Evolutionary conservation across 73 alveolate genomes (phyloP).

Genomic region (Stentor roeselii): DNA sequence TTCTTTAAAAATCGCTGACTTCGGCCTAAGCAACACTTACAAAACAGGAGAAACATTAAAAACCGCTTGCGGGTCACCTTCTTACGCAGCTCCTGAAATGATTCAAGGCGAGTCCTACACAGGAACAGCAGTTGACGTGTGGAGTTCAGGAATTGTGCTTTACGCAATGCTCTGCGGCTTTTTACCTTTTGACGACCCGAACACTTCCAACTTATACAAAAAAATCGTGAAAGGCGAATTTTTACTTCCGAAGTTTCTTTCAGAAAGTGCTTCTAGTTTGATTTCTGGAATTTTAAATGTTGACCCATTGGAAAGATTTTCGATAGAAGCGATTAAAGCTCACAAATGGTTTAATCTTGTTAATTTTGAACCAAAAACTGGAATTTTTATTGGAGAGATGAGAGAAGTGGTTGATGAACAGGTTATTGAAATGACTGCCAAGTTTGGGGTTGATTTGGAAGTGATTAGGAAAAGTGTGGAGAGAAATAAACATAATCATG

Average conservation of each 20-base stretch:
- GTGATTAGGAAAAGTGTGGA: slow-evolving; percentile 50
- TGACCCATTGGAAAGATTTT: slow-evolving; percentile 76
- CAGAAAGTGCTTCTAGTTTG: slow-evolving; percentile 40
- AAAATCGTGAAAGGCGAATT: slow-evolving; percentile 79
- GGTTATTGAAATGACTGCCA: slow-evolving; percentile 43
- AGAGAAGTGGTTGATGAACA: slow-evolving; percentile 55
- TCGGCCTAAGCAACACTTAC: slow-evolving; percentile 73
- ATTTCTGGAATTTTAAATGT: slow-evolving; percentile 61
- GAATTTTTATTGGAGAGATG: slow-evolving; percentile 39
- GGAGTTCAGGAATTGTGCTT: slow-evolving; percentile 91
- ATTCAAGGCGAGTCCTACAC: slow-evolving; percentile 67
- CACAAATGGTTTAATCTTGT: slow-evolving; percentile 86
- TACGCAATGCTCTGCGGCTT: slow-evolving; percentile 90
- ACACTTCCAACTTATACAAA: slow-evolving; percentile 73
- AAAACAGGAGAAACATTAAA: slow-evolving; percentile 39
- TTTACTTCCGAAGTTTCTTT: slow-evolving; percentile 61
- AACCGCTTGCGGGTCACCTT: slow-evolving; percentile 88
- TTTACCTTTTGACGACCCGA: slow-evolving; percentile 89
- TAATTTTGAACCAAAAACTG: slow-evolving; percentile 30
- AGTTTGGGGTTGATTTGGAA: slow-evolving; percentile 53
- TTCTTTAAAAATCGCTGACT: slow-evolving; percentile 78
- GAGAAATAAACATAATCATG: slow-evolving; percentile 76
- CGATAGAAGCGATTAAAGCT: slow-evolving; percentile 70
- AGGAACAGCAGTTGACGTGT: slow-evolving; percentile 71
- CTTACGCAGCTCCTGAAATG: slow-evolving; percentile 95